phyloP scores from a whole-genome alignment of 352 stramenopile species.

The Pythium brachiatum region DNA sequence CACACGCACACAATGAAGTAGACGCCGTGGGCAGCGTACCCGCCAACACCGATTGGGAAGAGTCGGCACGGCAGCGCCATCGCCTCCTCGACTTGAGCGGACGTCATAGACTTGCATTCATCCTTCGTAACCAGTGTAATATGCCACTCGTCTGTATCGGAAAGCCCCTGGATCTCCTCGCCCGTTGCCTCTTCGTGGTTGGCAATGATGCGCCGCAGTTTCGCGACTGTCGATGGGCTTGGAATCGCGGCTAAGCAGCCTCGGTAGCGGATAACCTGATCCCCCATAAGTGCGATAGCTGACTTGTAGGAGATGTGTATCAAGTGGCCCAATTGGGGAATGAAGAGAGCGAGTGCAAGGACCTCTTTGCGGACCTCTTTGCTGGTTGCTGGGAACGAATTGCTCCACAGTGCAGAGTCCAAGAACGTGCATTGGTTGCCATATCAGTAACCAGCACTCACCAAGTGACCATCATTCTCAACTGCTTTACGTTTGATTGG shows the following conservation, averaged over 20 bases:
- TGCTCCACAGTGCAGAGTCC: neutral
- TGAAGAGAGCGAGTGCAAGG: neutral
- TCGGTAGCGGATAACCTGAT: conserved; percentile 23
- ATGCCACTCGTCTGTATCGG: conserved; percentile 38
- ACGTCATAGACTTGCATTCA: conserved; percentile 31
- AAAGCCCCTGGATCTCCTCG: neutral
- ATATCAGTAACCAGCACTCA: conserved; percentile 1
- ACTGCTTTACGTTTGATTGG: neutral
- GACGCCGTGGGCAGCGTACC: conserved; percentile 21
- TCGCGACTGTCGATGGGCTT: neutral
- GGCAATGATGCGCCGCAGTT: conserved; percentile 13
- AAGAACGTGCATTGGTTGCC: neutral
- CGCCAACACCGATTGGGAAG: conserved; percentile 45
- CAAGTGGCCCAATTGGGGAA: neutral
- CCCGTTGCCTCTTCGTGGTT: neutral
- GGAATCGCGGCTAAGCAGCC: conserved; percentile 23
- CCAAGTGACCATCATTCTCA: neutral
- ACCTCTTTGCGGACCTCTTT: too few relatives aligned
- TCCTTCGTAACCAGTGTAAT: conserved; percentile 60
- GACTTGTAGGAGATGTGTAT: neutral
- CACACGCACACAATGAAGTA: conserved; percentile 64
- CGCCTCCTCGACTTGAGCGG: conserved; percentile 27
- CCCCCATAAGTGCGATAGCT: conserved; percentile 8
- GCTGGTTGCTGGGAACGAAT: too few relatives aligned
- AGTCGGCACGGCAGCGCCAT: conserved; percentile 28